Evolutionary conservation across 2,329 filamentous ascomycete species (phyloP).

Genomic region (Didymella lethalis): DNA sequence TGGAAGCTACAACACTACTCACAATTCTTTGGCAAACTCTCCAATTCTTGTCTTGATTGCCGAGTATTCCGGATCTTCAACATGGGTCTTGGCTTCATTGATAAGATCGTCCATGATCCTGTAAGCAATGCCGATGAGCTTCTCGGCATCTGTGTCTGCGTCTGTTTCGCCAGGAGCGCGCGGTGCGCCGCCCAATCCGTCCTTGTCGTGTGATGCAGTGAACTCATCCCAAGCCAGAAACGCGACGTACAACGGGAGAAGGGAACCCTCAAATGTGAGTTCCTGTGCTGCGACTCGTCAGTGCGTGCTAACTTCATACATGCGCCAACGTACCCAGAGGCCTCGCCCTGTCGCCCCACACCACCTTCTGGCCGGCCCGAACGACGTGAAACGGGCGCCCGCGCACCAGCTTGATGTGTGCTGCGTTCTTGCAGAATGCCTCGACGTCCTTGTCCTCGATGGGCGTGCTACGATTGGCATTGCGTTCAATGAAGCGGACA

Average conservation of each 20-base stretch:
- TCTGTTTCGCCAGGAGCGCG: conserved; percentile 49
- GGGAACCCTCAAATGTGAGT: conserved; percentile 55
- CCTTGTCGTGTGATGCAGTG: conserved; percentile 51
- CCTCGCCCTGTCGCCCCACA: conserved; percentile 60
- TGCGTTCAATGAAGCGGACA: conserved; percentile 65
- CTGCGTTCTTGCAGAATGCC: conserved; percentile 92
- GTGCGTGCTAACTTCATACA: neutral
- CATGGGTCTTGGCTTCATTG: conserved; percentile 50
- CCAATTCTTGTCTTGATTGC: conserved; percentile 47
- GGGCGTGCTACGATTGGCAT: conserved; percentile 55
- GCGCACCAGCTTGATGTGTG: conserved; percentile 88
- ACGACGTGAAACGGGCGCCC: conserved; percentile 63
- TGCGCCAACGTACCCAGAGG: conserved; percentile 58
- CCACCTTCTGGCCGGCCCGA: conserved; percentile 52
- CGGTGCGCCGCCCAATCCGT: conserved; percentile 45
- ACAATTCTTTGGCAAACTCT: conserved; percentile 55
- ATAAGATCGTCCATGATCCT: conserved; percentile 54
- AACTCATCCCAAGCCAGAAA: conserved; percentile 62
- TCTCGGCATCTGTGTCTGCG: conserved; percentile 46
- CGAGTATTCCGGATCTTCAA: conserved; percentile 55
- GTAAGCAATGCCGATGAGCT: conserved; percentile 55
- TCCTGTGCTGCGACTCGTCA: conserved; percentile 42
- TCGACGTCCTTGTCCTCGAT: conserved; percentile 81
- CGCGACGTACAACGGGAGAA: conserved; percentile 59
- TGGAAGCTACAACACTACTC: conserved; percentile 42